Conservation (phyloP, 768 basidiomycete species). For the Rhodotorula graminis region DNA sequence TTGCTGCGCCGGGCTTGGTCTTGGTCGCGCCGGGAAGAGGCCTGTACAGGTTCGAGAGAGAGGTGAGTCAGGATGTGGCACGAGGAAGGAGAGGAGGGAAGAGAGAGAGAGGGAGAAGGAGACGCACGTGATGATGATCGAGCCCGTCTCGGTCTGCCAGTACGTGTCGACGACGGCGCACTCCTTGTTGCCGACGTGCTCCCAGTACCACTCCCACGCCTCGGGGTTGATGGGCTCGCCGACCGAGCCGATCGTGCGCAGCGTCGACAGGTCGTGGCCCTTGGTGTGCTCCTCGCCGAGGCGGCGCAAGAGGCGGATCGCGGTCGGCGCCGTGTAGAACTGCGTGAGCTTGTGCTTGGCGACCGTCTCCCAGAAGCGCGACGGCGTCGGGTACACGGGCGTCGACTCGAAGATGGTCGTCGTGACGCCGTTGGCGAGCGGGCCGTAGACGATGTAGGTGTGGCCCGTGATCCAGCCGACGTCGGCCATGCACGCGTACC, state of each 20-base stretch:
- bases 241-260: slow-evolving; percentile 85
- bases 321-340: slow-evolving; percentile 87
- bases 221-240: slow-evolving; percentile 99
- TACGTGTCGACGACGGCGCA: slow-evolving; percentile 57
- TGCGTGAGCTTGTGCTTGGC: slow-evolving; percentile 89
- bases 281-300: slow-evolving; percentile 82
- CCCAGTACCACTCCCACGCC: slow-evolving; percentile 99
- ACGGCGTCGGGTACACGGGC: slow-evolving; percentile 90
- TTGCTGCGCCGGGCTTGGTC: slow-evolving; percentile 93
- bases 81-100: too few relatives aligned
- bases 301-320: slow-evolving; percentile 83
- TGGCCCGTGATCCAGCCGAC: slow-evolving; percentile 91
- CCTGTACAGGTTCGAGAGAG: not conserved
- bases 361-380: slow-evolving; percentile 95
- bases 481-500: slow-evolving; percentile 97
- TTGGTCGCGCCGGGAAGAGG: slow-evolving; percentile 93
- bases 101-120: not conserved
- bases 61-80: not conserved
- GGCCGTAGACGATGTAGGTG: slow-evolving; percentile 86
- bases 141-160: slow-evolving; percentile 97
- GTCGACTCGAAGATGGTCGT: slow-evolving; percentile 85
- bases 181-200: slow-evolving; percentile 78
- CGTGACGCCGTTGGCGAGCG: slow-evolving; percentile 59
- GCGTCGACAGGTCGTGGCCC: slow-evolving; percentile 68
- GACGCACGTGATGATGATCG: slow-evolving; percentile 70